These are phyloP conservation scores for Durio zibethinus DNA, from an alignment of 345 rosid genomes.

Conservation along the genomic window DNA sequence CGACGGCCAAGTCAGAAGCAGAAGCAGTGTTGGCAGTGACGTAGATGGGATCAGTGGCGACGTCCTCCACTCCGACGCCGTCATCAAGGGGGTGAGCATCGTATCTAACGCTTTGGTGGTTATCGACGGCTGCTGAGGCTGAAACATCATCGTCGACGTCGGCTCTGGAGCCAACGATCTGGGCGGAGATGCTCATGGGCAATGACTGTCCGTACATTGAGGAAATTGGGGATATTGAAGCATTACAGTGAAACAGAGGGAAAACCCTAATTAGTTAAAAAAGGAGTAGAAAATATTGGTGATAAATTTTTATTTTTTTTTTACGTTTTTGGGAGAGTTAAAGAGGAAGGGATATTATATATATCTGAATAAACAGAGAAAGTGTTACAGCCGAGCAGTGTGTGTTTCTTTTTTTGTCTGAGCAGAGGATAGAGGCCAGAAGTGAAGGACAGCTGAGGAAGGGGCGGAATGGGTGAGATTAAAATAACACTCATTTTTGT, in stretches of 20 bases:
- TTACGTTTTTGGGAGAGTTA: not conserved
- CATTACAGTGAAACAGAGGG: constrained; percentile 24
- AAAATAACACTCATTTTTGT: not conserved
- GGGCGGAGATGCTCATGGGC: constrained; percentile 46
- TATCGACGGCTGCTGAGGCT: not conserved
- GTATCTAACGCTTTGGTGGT: constrained; percentile 6
- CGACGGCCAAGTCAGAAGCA: constrained; percentile 35
- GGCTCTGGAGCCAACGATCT: constrained; percentile 33
- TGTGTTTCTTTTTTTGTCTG: not conserved
- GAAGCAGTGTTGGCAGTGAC: constrained; percentile 27
- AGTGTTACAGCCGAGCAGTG: not conserved
- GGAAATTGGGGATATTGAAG: constrained; percentile 21
- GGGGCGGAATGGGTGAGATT: not conserved
- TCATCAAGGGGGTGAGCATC: not conserved
- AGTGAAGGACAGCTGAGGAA: not conserved
- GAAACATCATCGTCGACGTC: constrained; percentile 29
- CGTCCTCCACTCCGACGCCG: constrained; percentile 48
- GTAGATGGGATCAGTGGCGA: constrained; percentile 52
- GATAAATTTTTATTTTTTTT: no score
- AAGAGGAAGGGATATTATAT: not conserved
- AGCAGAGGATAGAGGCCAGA: not conserved
- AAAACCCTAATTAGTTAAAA: not conserved
- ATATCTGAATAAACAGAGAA: not conserved
- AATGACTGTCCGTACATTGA: constrained; percentile 67
- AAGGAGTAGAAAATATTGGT: not conserved